Conservation (phyloP, 2,329 filamentous ascomycete genomes). For the Apiospora hydei region DNA sequence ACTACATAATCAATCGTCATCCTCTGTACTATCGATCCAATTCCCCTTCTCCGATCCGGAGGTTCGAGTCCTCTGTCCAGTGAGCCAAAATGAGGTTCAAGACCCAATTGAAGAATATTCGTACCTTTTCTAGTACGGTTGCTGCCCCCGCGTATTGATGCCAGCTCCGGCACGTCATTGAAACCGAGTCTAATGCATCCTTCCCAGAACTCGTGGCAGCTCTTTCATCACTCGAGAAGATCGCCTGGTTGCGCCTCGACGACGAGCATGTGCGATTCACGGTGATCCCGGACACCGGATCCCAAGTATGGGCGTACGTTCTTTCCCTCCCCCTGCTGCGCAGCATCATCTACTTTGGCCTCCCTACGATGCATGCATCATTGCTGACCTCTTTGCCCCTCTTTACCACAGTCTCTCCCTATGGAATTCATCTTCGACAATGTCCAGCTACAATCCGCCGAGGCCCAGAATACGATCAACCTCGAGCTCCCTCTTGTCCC, state of each 20-base stretch:
- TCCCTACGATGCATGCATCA: background rate
- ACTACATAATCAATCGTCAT: background rate
- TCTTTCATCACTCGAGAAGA: conserved; percentile 74
- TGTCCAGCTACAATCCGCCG: conserved; percentile 86
- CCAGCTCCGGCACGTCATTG: conserved; percentile 1
- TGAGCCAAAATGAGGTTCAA: conserved; percentile 66
- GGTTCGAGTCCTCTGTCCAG: conserved; percentile 25
- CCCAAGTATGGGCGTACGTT: conserved; percentile 92
- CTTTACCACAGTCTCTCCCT: conserved; percentile 55
- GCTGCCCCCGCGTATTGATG: background rate
- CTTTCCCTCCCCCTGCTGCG: background rate
- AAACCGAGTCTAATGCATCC: conserved; percentile 18
- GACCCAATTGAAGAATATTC: conserved; percentile 70
- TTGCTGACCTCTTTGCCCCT: conserved; percentile 37
- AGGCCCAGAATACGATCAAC: conserved; percentile 88
- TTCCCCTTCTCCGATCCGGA: conserved; percentile 12
- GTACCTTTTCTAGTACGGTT: conserved; percentile 67
- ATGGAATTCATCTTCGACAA: conserved; percentile 87
- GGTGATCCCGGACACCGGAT: conserved; percentile 91
- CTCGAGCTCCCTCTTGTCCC: conserved; percentile 91
- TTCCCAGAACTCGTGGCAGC: conserved; percentile 68
- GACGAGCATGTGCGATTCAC: conserved; percentile 91
- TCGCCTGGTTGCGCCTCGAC: conserved; percentile 90
- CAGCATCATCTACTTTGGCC: background rate
- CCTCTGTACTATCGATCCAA: conserved; percentile 1